Evolutionary conservation across 805 yeast species (phyloP).

Genomic region (Blastobotrys parvus): DNA sequence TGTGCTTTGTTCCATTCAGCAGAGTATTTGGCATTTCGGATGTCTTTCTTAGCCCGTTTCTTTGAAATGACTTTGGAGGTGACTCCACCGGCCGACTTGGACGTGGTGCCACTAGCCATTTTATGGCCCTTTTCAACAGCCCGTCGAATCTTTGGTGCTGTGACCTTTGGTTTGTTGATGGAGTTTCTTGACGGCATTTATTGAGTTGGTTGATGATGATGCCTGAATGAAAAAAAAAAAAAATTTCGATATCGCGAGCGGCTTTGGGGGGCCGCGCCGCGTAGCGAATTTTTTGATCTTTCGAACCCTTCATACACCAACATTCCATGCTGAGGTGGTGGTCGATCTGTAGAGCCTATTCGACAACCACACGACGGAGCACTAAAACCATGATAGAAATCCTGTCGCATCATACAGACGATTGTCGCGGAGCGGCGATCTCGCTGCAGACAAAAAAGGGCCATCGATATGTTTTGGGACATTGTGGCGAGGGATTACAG

Average conservation of each 20-base stretch:
- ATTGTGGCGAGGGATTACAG: constrained; percentile 80
- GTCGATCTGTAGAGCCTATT: neutral
- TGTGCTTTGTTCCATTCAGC: constrained; percentile 40
- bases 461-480: constrained; percentile 60
- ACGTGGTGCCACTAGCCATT: constrained; percentile 6
- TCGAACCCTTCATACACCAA: neutral
- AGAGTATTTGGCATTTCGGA: constrained; percentile 67
- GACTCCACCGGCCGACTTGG: constrained; percentile 16
- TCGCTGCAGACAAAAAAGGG: constrained; percentile 42
- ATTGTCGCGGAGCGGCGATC: constrained; percentile 41
- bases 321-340: neutral
- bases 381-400: constrained; percentile 25
- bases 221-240: constrained; percentile 4
- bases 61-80: constrained; percentile 56
- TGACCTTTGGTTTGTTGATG: constrained; percentile 63
- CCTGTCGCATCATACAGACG: constrained; percentile 38
- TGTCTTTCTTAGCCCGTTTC: constrained; percentile 70
- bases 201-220: neutral
- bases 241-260: neutral
- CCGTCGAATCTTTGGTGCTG: constrained; percentile 23
- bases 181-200: constrained; percentile 76
- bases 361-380: constrained; percentile 3
- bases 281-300: neutral
- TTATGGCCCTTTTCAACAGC: neutral
- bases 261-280: too few relatives aligned